Percentiles rank a stretch among this genome's conserved stretches.
These are phyloP conservation scores for Friedmanniomyces simplex DNA, from an alignment of 495 filamentous ascomycete species.

Conservation along the genomic window DNA sequence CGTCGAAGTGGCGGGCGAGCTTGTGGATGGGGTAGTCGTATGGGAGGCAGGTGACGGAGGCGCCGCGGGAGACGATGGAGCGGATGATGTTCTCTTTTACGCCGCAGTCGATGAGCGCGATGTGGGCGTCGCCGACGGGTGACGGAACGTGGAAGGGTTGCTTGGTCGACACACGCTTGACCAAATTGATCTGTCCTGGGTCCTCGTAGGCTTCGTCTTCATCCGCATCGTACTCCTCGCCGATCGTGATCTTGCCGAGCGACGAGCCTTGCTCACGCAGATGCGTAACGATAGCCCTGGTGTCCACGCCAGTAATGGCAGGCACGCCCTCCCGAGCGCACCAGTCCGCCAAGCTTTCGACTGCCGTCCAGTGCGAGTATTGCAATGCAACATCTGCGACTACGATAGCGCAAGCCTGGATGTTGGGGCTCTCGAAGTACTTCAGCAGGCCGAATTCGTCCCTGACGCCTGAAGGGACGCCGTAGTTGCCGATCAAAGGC, in stretches of 20 bases:
- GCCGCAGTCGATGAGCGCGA: slow-evolving; percentile 93
- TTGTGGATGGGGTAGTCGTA: slow-evolving; percentile 97
- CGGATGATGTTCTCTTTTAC: slow-evolving; percentile 99
- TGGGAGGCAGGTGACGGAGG: slow-evolving; percentile 83
- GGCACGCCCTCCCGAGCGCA: slow-evolving; percentile 93
- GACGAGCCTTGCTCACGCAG: slow-evolving; percentile 94
- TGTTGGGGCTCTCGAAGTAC: slow-evolving; percentile 93
- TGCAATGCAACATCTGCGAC: slow-evolving; percentile 87
- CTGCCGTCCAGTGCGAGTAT: slow-evolving; percentile 97
- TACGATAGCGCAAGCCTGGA: slow-evolving; percentile 91
- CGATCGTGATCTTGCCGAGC: slow-evolving; percentile 86
- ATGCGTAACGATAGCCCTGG: slow-evolving; percentile 87
- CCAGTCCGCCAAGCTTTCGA: slow-evolving; percentile 87
- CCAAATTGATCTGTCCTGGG: slow-evolving; percentile 90
- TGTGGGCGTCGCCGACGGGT: slow-evolving; percentile 67
- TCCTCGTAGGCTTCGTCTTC: slow-evolving; percentile 95
- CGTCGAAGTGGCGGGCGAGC: slow-evolving; percentile 93
- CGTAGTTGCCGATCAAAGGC: slow-evolving; percentile 98
- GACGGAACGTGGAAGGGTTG: slow-evolving; percentile 88
- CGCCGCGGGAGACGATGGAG: slow-evolving; percentile 77
- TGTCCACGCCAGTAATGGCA: slow-evolving; percentile 93
- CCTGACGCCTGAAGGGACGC: slow-evolving; percentile 68
- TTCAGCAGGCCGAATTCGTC: slow-evolving; percentile 71
- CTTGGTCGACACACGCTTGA: slow-evolving; percentile 93
- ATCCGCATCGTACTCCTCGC: slow-evolving; percentile 96